A percentile compares a stretch with the other conserved stretches of the same genome.
These are phyloP conservation scores for Phaffia tasmanica DNA, from an alignment of 768 basidiomycete genomes.

Conservation along the genomic window DNA sequence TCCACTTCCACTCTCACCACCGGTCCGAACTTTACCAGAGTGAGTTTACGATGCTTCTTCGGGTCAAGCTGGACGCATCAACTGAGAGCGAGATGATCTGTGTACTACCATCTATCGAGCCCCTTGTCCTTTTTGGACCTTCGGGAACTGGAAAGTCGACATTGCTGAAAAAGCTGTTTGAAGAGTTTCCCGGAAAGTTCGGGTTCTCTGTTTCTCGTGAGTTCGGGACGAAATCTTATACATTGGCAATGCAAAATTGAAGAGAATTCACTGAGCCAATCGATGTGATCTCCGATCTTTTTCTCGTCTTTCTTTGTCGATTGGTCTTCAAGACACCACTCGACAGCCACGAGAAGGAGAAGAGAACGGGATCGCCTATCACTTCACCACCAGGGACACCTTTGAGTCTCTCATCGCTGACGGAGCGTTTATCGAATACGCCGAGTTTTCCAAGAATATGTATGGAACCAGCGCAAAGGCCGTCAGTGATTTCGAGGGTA, in stretches of 20 bases:
- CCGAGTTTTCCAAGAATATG: conserved; percentile 80
- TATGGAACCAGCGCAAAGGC: conserved; percentile 86
- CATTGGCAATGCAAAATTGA: background rate
- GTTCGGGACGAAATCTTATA: conserved; percentile 31
- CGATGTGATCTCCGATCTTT: background rate
- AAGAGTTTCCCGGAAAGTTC: conserved; percentile 69
- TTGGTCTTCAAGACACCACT: conserved; percentile 65
- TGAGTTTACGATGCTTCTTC: background rate
- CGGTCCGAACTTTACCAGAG: conserved; percentile 11
- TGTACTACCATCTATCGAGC: conserved; percentile 32
- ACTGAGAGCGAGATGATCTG: background rate
- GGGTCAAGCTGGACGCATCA: background rate
- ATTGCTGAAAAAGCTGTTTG: conserved; percentile 67
- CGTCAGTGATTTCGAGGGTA: conserved; percentile 46
- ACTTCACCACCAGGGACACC: conserved; percentile 61
- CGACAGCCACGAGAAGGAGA: conserved; percentile 73
- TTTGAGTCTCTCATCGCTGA: conserved; percentile 61
- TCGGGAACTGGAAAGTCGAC: conserved; percentile 93
- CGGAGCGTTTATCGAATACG: conserved; percentile 82
- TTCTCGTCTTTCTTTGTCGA: background rate
- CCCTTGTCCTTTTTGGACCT: conserved; percentile 79
- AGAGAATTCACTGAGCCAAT: background rate
- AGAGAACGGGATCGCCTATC: conserved; percentile 67
- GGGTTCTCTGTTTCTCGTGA: conserved; percentile 88
- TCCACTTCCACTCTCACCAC: background rate